Percentiles rank a stretch among this genome's conserved stretches.
Evolutionary conservation across 106 monocot genomes (phyloP).

Genomic region (Allium sativum): DNA sequence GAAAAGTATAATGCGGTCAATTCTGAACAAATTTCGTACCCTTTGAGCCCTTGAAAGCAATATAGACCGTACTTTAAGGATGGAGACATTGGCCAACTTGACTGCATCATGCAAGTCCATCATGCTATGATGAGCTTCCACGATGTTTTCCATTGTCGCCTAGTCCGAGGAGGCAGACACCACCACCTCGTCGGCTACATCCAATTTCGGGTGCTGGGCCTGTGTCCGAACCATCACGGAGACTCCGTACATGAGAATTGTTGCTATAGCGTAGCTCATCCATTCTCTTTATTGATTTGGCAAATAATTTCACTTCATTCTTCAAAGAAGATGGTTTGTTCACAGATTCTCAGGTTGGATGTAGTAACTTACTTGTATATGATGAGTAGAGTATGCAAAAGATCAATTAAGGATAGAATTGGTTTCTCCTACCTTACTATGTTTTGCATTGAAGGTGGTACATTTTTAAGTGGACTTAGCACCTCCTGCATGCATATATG

Average conservation of each 20-base stretch:
- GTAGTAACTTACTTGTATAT: constrained; percentile 74
- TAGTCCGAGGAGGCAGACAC: constrained; percentile 45
- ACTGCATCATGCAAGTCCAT: constrained; percentile 30
- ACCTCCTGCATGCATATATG: constrained; percentile 41
- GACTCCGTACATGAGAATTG: constrained; percentile 19
- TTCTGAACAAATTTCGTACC: constrained; percentile 29
- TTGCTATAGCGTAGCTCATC: constrained; percentile 35
- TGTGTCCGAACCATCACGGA: constrained; percentile 51
- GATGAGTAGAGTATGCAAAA: constrained; percentile 21
- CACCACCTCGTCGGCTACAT: constrained; percentile 27
- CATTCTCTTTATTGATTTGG: constrained; percentile 51
- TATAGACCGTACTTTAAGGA: constrained; percentile 61
- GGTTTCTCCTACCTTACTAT: constrained; percentile 65
- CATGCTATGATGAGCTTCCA: constrained; percentile 56
- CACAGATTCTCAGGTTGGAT: too few species aligned
- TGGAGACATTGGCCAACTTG: constrained; percentile 34
- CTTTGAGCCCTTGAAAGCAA: constrained; percentile 47
- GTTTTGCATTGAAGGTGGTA: constrained; percentile 23
- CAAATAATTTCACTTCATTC: too few species aligned
- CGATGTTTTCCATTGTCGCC: constrained; percentile 63
- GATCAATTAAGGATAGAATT: constrained; percentile 15
- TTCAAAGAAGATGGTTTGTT: too few species aligned
- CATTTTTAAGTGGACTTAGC: constrained; percentile 34
- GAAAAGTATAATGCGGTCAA: too few species aligned
- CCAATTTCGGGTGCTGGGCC: constrained; percentile 3